phyloP scores from a whole-genome alignment of 2,329 filamentous ascomycete genomes.

The Fusarium sp. region DNA sequence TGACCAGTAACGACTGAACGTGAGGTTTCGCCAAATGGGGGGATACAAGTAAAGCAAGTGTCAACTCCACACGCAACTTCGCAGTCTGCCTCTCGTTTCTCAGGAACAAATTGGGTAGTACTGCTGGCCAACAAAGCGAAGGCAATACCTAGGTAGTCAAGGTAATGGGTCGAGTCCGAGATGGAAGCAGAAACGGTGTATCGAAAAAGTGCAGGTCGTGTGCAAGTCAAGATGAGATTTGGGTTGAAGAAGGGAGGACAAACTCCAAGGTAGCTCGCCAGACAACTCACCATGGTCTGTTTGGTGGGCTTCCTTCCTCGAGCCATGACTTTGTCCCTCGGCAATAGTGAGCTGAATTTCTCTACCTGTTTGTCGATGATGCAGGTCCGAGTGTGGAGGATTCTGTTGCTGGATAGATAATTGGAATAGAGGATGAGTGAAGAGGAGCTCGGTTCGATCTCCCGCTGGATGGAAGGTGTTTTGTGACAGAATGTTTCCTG shows the following conservation, averaged over 20 bases:
- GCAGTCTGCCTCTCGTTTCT: constrained; percentile 14
- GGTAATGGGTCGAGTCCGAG: constrained; percentile 24
- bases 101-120: constrained; percentile 47
- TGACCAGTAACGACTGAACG: constrained; percentile 1
- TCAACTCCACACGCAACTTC: constrained; percentile 6
- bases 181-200: constrained; percentile 40
- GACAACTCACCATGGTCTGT: constrained; percentile 35
- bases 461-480: constrained; percentile 7
- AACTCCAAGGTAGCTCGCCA: constrained; percentile 11
- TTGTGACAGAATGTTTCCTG: neutral
- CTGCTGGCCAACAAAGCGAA: constrained; percentile 39
- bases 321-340: constrained; percentile 29
- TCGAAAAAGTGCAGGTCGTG: constrained; percentile 45
- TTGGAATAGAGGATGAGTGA: neutral
- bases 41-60: neutral
- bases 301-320: constrained; percentile 41
- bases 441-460: neutral
- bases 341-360: constrained; percentile 4
- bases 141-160: constrained; percentile 25
- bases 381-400: constrained; percentile 6
- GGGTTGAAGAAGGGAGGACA: constrained; percentile 38
- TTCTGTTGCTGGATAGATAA: constrained; percentile 1
- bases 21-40: neutral
- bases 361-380: neutral
- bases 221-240: constrained; percentile 28